Percentiles rank a stretch among this genome's conserved stretches.
phyloP scores from a whole-genome alignment of 306 rosid species.

The Ochetophila trinervis region DNA sequence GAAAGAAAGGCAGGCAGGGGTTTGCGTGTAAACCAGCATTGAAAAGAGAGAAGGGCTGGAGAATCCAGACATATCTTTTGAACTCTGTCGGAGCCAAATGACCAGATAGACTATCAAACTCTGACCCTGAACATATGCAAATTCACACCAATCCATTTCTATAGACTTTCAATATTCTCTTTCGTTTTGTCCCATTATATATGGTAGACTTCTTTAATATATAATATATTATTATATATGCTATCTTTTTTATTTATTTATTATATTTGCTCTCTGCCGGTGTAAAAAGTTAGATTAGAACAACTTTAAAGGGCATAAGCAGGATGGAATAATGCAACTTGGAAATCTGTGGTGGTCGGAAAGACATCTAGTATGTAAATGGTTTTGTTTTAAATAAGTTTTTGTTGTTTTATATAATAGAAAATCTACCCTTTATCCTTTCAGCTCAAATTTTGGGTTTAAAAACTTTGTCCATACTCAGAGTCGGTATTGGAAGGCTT shows the following conservation, averaged over 20 bases:
- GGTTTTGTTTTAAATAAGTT: conserved; percentile 2
- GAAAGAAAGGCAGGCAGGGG: background rate
- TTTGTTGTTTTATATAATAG: background rate
- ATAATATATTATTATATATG: background rate
- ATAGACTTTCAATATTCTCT: background rate
- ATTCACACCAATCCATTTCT: conserved; percentile 19
- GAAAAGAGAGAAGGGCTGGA: conserved; percentile 29
- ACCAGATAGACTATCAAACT: conserved; percentile 1
- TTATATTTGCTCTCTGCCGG: conserved; percentile 4
- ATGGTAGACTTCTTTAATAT: background rate
- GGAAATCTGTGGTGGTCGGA: conserved; percentile 38
- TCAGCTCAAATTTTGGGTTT: background rate
- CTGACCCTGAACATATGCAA: conserved; percentile 4
- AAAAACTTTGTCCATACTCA: conserved; percentile 2
- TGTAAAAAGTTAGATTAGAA: conserved; percentile 15
- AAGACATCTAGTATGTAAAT: conserved; percentile 4
- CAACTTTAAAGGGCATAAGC: conserved; percentile 24
- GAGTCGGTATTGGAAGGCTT: conserved; percentile 45
- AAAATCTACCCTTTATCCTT: background rate
- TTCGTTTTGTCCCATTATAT: background rate
- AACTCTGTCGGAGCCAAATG: conserved; percentile 21
- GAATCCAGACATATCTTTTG: conserved; percentile 39
- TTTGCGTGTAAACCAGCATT: conserved; percentile 27
- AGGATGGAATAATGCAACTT: conserved; percentile 39
- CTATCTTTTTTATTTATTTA: background rate